Percentiles rank a stretch among this genome's conserved stretches.
Conservation (phyloP, 192 early-diverging fungal species). For the Entomortierella chlamydospora region DNA sequence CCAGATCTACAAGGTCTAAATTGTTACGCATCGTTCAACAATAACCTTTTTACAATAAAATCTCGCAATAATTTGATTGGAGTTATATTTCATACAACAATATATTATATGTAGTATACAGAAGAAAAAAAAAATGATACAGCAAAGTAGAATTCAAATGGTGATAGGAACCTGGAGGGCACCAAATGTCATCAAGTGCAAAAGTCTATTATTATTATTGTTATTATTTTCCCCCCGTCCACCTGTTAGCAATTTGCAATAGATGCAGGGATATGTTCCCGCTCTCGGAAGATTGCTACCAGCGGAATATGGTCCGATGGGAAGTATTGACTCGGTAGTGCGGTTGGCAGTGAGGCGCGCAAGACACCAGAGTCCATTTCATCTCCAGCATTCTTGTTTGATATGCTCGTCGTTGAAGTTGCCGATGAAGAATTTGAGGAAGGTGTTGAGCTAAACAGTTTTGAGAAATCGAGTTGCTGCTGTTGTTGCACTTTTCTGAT, state of each 20-base stretch:
- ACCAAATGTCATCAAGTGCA: too few species aligned
- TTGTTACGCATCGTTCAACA: too few species aligned
- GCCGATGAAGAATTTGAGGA: background rate
- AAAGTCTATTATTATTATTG: too few species aligned
- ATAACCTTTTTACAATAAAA: too few species aligned
- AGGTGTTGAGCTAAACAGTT: constrained; percentile 6
- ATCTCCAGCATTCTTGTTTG: background rate
- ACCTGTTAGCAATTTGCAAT: too few species aligned
- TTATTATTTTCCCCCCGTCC: too few species aligned
- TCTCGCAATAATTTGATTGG: too few species aligned
- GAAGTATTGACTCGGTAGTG: constrained; percentile 42
- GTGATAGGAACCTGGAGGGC: too few species aligned
- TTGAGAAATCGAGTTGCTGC: constrained; percentile 28
- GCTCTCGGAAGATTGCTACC: constrained; percentile 43
- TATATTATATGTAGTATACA: too few species aligned
- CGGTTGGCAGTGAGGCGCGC: constrained; percentile 25
- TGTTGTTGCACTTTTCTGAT: background rate
- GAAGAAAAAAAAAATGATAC: background rate
- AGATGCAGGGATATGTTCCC: constrained; percentile 18
- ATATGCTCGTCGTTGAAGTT: background rate
- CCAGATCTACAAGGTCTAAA: constrained; percentile 24
- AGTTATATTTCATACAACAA: too few species aligned
- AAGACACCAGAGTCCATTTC: background rate
- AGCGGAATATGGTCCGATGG: constrained; percentile 51
- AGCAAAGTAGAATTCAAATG: background rate